Percentiles rank a stretch among this genome's conserved stretches.
These are phyloP conservation scores for Verticillium klebahnii DNA, from an alignment of 2,329 filamentous ascomycete species.

Conservation along the genomic window DNA sequence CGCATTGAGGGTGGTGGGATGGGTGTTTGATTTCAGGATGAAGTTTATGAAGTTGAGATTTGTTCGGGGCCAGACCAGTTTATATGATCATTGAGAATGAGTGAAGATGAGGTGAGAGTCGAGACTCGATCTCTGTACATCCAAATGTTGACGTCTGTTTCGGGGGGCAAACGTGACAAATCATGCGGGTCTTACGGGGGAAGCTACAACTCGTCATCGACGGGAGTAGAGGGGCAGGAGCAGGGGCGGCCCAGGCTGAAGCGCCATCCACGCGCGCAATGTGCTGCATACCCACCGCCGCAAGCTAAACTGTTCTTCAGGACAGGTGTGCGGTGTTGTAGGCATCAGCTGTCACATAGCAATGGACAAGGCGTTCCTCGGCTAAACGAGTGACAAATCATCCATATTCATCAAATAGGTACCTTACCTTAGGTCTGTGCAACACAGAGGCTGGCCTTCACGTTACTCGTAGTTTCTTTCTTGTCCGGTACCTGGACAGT, in stretches of 20 bases:
- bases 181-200: neutral
- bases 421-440: no score
- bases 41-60: no score
- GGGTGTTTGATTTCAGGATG: neutral
- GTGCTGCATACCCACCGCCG: neutral
- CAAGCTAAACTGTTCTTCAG: neutral
- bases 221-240: neutral
- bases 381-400: no score
- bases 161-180: neutral
- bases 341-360: no score
- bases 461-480: no score
- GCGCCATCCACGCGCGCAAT: neutral
- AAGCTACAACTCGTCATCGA: neutral
- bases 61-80: neutral
- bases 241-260: neutral
- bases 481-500: no score
- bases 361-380: no score
- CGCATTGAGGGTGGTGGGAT: conserved; percentile 32
- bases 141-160: neutral
- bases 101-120: neutral
- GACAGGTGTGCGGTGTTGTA: neutral
- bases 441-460: no score
- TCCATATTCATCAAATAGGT: no score
- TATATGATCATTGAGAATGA: neutral
- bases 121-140: neutral